Base-by-base conservation (phyloP, 305 asterid genomes). In the Fraxinus angustifolia region DNA sequence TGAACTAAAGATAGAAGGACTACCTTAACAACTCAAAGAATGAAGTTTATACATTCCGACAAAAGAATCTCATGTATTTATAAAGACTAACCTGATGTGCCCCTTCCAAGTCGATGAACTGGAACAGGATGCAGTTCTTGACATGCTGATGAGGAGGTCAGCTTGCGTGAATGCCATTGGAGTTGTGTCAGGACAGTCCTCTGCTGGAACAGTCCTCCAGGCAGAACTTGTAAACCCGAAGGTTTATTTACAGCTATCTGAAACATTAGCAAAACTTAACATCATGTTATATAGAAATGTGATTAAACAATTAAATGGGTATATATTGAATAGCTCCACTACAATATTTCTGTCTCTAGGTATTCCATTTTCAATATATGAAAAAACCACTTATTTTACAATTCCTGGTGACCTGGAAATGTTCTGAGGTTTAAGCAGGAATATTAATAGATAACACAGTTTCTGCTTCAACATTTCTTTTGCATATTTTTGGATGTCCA, bases 71-170 rank as follows among this genome's bases (percentile, higher is more conserved):
- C 84, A 58, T 28, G 73, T 58, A 76, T 80, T 58, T 74, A 73
- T 45, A 68, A 53, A 45, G 79, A 79, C 90, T 86, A 82, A 93
- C 98, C 99, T 53, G 99, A 96, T 74, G 99, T 96, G 75, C 98
- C 99, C 86, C 99, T 92, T 83, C 99, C 99, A 80, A 96, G 96
- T 65, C 98, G 94, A 86, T 96, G 99, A 86, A 94, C 99, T 74
- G 99, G 99, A 84, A 89, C 97, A 75, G 95, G 94, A 86, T 87
- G 90, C 26, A 86, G 77, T 76, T 89, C 91, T 79, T 87, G 90
- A 81, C 73, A 77, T 76, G 87, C 89, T 80, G 88, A 85, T 71
- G 82, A 83, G 45, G 82, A 80, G 76, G 86, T 74, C 77, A 19
- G 79, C 76, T 83, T 89, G 81, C 76, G 8, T 78, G 87, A 92